These are phyloP conservation scores for Cicer pinnatifidum DNA, from an alignment of 306 rosid genomes.

Conservation along the genomic window DNA sequence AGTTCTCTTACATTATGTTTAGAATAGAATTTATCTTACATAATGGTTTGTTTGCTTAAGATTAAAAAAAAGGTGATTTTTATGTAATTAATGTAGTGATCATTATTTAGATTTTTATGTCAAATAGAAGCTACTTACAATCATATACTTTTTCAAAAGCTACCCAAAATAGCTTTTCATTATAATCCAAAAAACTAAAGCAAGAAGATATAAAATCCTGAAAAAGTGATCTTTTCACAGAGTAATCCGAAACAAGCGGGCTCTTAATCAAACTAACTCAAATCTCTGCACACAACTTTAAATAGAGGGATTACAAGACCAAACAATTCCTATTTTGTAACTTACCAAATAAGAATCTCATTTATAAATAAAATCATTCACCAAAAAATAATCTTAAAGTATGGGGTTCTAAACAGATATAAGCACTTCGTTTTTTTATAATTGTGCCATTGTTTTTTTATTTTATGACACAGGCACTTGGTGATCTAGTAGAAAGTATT, in stretches of 20 bases:
- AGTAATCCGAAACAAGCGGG: too few relatives aligned
- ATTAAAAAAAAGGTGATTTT: background rate
- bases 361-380: slow-evolving; percentile 2
- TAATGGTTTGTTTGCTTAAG: background rate
- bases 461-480: slow-evolving; percentile 69
- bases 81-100: background rate
- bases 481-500: slow-evolving; percentile 94
- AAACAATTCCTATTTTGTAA: slow-evolving; percentile 29
- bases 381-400: background rate
- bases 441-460: slow-evolving; percentile 37
- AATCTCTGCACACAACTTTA: background rate
- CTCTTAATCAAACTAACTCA: too few relatives aligned
- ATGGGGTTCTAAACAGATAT: background rate
- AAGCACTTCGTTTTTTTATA: background rate
- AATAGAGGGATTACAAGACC: background rate
- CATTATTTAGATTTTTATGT: too few relatives aligned
- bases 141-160: too few relatives aligned
- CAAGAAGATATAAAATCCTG: too few relatives aligned
- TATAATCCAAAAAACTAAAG: too few relatives aligned
- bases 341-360: background rate
- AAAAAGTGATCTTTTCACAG: too few relatives aligned
- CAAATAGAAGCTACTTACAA: too few relatives aligned
- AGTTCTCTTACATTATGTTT: slow-evolving; percentile 36
- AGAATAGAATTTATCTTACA: background rate
- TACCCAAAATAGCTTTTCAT: too few relatives aligned